Percentiles rank a stretch among this genome's conserved stretches.
phyloP scores from a whole-genome alignment of 805 yeast genomes.

The Wickerhamiella galacta region DNA sequence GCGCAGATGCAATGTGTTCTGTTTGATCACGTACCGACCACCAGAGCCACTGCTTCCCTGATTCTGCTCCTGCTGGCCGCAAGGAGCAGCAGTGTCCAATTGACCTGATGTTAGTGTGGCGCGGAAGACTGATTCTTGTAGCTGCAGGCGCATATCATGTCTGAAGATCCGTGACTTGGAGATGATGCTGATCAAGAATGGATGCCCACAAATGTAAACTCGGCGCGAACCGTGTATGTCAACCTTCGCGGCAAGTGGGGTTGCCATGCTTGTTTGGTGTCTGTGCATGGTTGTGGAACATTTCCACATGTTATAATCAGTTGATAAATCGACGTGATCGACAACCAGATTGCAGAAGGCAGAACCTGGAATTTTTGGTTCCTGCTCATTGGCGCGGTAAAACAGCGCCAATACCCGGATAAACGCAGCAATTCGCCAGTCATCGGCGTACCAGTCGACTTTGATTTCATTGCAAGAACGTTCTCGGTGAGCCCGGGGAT shows the following conservation, averaged over 20 bases:
- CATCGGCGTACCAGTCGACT: slow-evolving; percentile 49
- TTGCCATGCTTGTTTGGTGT: too few species aligned
- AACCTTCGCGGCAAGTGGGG: too few species aligned
- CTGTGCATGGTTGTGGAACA: too few species aligned
- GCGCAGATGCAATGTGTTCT: too few species aligned
- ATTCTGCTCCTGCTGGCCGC: too few species aligned
- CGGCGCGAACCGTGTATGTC: too few species aligned
- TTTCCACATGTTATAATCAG: slow-evolving; percentile 81
- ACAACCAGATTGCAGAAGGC: slow-evolving; percentile 63
- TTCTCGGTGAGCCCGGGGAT: slow-evolving; percentile 10
- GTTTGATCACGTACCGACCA: too few species aligned
- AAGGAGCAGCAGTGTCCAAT: too few species aligned
- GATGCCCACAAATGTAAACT: slow-evolving; percentile 64
- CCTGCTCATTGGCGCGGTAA: slow-evolving; percentile 32
- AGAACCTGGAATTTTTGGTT: slow-evolving; percentile 24
- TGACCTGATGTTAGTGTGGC: too few species aligned
- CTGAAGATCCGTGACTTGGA: slow-evolving; percentile 67
- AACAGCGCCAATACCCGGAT: slow-evolving; percentile 40
- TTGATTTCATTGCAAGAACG: slow-evolving; percentile 13
- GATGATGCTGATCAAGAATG: slow-evolving; percentile 67
- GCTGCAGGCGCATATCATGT: slow-evolving; percentile 22
- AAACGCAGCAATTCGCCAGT: slow-evolving; percentile 68
- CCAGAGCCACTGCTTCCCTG: too few species aligned
- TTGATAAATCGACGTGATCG: slow-evolving; percentile 58
- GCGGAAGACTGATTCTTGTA: slow-evolving; percentile 8